Percentiles rank a stretch among this genome's conserved stretches.
Evolutionary conservation across 2,329 filamentous ascomycete species (phyloP).

Genomic region (Cryphonectria radicalis): DNA sequence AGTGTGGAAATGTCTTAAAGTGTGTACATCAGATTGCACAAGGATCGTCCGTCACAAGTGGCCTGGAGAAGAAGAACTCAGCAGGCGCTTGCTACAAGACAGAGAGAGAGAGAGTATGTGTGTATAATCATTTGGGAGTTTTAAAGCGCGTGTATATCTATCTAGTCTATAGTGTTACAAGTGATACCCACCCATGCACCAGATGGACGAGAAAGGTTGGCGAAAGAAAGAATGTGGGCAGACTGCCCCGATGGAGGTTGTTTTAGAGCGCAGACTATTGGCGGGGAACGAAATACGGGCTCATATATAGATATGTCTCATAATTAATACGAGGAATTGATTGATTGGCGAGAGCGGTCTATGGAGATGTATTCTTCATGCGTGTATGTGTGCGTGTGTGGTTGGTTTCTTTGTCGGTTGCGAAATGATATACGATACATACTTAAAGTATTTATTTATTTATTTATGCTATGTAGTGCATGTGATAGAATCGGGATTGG

Average conservation of each 20-base stretch:
- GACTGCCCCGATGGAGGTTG: neutral
- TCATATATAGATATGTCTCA: neutral
- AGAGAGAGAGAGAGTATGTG: neutral
- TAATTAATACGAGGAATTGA: neutral
- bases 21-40: neutral
- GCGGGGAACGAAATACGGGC: neutral
- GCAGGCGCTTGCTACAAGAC: no score
- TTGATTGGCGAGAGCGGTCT: neutral
- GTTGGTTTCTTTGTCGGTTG: neutral
- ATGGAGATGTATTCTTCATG: neutral
- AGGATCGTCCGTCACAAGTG: neutral
- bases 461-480: neutral
- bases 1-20: neutral
- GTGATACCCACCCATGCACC: slow-evolving; percentile 1
- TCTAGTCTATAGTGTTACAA: slow-evolving; percentile 4
- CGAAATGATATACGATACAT: neutral
- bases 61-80: no score
- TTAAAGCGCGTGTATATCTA: neutral
- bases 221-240: neutral
- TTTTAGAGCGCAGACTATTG: neutral
- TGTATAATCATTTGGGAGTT: neutral
- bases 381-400: neutral
- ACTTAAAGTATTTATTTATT: no score
- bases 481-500: neutral
- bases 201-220: no score